Evolutionary conservation across 768 basidiomycete species (phyloP).

Genomic region (Gyrodon lividus): DNA sequence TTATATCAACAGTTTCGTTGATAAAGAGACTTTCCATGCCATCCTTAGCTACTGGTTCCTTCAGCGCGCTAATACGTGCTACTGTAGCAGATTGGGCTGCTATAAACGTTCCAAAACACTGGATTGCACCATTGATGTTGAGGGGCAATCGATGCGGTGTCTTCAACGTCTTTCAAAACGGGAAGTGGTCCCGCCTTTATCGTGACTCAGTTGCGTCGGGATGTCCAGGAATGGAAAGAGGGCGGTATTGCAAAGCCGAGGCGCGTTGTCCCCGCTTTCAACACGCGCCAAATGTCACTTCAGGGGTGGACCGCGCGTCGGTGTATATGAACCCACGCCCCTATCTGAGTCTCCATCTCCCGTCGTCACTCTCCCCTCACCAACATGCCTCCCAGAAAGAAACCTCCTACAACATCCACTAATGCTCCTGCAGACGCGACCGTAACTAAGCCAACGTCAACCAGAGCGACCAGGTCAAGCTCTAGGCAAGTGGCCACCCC

Average conservation of each 20-base stretch:
- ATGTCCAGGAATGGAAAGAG: neutral
- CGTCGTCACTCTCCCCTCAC: neutral
- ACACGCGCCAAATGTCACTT: neutral
- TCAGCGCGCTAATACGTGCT: too few relatives aligned
- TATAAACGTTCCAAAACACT: too few relatives aligned
- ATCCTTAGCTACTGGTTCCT: too few relatives aligned
- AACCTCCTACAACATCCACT: slow-evolving; percentile 29
- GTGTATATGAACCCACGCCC: neutral
- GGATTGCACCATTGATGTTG: too few relatives aligned
- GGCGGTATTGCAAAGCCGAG: neutral
- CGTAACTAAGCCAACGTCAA: slow-evolving; percentile 22
- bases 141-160: too few relatives aligned
- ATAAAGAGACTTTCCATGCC: too few relatives aligned
- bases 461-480: slow-evolving; percentile 36
- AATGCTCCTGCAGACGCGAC: slow-evolving; percentile 22
- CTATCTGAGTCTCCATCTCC: too few relatives aligned
- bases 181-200: neutral
- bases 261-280: neutral
- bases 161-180: too few relatives aligned
- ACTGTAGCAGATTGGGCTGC: too few relatives aligned
- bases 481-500: slow-evolving; percentile 24
- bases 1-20: too few relatives aligned
- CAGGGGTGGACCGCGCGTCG: neutral
- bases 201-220: neutral
- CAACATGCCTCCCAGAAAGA: slow-evolving; percentile 48